Percentiles rank a stretch among this genome's conserved stretches.
These are phyloP conservation scores for Allomyces arbusculus DNA, from an alignment of 192 early-diverging fungal genomes.

Conservation along the genomic window DNA sequence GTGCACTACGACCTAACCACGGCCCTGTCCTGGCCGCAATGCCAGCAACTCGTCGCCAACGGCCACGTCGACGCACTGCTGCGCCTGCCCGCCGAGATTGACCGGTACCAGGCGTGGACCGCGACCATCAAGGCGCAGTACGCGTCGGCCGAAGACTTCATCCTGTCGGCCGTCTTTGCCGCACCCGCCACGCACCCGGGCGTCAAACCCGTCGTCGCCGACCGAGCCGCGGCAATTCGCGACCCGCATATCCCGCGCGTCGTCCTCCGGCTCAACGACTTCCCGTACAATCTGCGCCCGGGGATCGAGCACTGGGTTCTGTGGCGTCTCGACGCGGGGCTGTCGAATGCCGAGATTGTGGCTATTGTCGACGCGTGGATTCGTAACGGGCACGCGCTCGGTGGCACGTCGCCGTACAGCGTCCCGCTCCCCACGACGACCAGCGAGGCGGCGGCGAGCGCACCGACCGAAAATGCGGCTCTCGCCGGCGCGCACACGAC, in stretches of 20 bases:
- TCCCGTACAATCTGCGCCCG: conserved; percentile 12
- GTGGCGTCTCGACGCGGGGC: conserved; percentile 12
- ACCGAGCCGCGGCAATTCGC: too few relatives aligned
- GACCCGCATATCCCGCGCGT: conserved; percentile 1
- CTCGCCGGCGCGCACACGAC: neutral
- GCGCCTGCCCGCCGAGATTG: neutral
- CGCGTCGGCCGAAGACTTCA: neutral
- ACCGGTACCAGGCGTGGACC: neutral
- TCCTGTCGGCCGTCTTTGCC: neutral
- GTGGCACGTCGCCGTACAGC: too few relatives aligned
- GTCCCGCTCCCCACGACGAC: too few relatives aligned
- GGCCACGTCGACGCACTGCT: too few relatives aligned
- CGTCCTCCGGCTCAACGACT: conserved; percentile 15
- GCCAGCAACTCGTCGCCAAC: too few relatives aligned
- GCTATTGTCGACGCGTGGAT: conserved; percentile 10
- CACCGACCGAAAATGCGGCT: too few relatives aligned
- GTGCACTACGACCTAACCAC: too few relatives aligned
- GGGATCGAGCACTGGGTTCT: conserved; percentile 21
- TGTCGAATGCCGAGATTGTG: conserved; percentile 9
- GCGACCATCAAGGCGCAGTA: neutral
- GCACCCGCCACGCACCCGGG: neutral
- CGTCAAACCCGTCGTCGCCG: too few relatives aligned
- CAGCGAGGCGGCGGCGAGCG: too few relatives aligned
- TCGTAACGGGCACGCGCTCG: conserved; percentile 6
- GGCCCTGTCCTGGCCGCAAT: too few relatives aligned